Evolutionary conservation across 2,329 filamentous ascomycete genomes (phyloP).

Genomic region (Cryphonectria carpinicola): DNA sequence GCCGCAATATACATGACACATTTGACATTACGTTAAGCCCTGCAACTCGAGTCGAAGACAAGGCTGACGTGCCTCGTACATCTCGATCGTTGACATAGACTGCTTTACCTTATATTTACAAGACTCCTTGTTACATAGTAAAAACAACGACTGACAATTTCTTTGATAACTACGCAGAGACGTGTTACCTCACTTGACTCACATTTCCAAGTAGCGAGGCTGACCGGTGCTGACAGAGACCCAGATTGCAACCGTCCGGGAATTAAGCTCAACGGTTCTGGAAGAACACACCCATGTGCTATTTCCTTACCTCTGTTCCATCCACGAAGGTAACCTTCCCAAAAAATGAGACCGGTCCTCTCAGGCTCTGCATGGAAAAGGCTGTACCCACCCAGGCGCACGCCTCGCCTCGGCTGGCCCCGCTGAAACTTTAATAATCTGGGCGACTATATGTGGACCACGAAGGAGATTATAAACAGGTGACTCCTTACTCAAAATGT

Average conservation of each 20-base stretch:
- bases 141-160: background rate
- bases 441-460: conserved; percentile 2
- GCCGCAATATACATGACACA: conserved; percentile 3
- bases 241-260: background rate
- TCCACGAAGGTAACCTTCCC: background rate
- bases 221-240: background rate
- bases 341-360: background rate
- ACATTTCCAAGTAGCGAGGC: background rate
- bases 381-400: conserved; percentile 7
- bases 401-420: conserved; percentile 10
- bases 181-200: background rate
- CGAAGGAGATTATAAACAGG: background rate
- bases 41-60: background rate
- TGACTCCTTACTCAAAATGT: background rate
- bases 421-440: conserved; percentile 14
- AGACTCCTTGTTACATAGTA: background rate
- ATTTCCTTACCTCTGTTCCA: background rate
- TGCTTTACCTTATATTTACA: background rate
- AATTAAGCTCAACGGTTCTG: background rate
- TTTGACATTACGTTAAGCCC: background rate
- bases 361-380: background rate
- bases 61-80: background rate
- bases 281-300: background rate
- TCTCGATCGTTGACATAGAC: background rate
- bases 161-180: background rate